A percentile compares a stretch with the other conserved stretches of the same genome.
Evolutionary conservation across 2,329 filamentous ascomycete species (phyloP).

Genomic region (Cordyceps farinosa): DNA sequence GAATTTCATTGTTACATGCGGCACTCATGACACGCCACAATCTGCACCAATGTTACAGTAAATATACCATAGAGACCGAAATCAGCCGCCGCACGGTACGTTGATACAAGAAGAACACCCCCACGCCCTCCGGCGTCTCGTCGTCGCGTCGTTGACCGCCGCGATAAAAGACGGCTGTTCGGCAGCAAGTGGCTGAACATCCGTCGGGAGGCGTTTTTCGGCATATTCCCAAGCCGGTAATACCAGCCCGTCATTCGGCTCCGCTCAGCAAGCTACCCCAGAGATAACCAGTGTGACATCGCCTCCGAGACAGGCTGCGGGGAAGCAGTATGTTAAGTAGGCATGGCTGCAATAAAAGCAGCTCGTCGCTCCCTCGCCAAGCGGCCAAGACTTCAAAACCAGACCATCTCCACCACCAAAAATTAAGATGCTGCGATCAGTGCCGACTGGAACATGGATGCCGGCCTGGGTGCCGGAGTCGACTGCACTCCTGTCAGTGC

Average conservation of each 20-base stretch:
- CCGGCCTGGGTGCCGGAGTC: constrained; percentile 45
- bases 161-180: not conserved
- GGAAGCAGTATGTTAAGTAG: not conserved
- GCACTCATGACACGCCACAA: no score
- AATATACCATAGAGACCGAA: no score
- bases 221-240: not conserved
- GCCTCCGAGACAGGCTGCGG: not conserved
- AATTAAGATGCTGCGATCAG: constrained; percentile 7
- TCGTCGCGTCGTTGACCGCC: no score
- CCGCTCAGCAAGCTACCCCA: not conserved
- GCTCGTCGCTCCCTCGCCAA: not conserved
- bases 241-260: not conserved
- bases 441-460: constrained; percentile 42
- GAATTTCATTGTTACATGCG: no score
- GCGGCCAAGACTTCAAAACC: not conserved
- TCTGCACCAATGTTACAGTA: no score
- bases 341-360: not conserved
- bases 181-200: constrained; percentile 6
- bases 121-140: no score
- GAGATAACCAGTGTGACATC: constrained; percentile 5
- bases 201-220: not conserved
- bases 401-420: not conserved
- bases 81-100: no score
- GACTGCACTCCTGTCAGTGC: constrained; percentile 34
- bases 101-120: no score